phyloP scores from a whole-genome alignment of 768 basidiomycete genomes.

The Mycena maculata region DNA sequence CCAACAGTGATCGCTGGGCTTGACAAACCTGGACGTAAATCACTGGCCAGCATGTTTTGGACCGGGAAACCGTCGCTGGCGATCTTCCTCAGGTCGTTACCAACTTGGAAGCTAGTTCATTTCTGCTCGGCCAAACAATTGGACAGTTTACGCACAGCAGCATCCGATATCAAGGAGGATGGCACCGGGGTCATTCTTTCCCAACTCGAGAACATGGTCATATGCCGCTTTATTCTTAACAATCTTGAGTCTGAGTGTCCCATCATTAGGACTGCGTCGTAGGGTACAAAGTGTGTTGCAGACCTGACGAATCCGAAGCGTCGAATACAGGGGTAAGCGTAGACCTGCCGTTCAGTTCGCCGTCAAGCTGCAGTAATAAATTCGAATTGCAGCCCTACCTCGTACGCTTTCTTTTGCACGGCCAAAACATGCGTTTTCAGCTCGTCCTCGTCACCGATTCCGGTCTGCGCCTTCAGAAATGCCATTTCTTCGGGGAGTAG shows the following conservation, averaged over 20 bases:
- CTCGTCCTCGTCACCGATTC: slow-evolving; percentile 49
- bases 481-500: slow-evolving; percentile 42
- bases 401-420: slow-evolving; percentile 51
- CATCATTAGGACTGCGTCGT: background rate
- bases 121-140: background rate
- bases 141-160: slow-evolving; percentile 47
- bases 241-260: slow-evolving; percentile 7
- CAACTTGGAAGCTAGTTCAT: slow-evolving; percentile 43
- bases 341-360: slow-evolving; percentile 43
- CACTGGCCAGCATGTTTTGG: slow-evolving; percentile 49
- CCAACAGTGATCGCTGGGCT: background rate
- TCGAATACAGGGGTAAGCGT: slow-evolving; percentile 48
- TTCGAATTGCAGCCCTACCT: slow-evolving; percentile 29
- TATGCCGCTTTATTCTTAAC: slow-evolving; percentile 40
- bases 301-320: slow-evolving; percentile 45
- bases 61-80: slow-evolving; percentile 55
- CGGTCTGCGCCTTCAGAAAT: slow-evolving; percentile 52
- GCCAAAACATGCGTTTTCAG: slow-evolving; percentile 54
- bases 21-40: slow-evolving; percentile 46
- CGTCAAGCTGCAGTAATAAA: background rate
- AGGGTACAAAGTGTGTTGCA: background rate
- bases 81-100: slow-evolving; percentile 53
- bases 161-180: slow-evolving; percentile 58
- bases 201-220: slow-evolving; percentile 44
- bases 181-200: slow-evolving; percentile 38